Evolutionary conservation across 257 asterid species (phyloP).

Genomic region (Petunia secreta): DNA sequence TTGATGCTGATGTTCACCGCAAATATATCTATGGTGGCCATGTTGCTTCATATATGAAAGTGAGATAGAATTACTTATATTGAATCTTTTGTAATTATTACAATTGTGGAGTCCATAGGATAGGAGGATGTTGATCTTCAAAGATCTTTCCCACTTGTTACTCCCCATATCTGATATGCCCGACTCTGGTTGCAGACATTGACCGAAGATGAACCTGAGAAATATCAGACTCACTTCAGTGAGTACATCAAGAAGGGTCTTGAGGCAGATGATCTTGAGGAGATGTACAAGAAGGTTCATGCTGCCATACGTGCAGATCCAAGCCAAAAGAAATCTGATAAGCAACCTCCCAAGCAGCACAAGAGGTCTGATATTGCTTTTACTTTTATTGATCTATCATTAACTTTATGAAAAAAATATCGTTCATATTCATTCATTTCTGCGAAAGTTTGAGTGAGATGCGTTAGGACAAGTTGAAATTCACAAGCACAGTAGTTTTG

Average conservation of each 20-base stretch:
- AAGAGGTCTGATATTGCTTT: slow-evolving; percentile 51
- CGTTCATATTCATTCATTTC: not conserved
- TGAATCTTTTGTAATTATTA: not conserved
- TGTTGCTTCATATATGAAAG: slow-evolving; percentile 65
- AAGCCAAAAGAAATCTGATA: slow-evolving; percentile 54
- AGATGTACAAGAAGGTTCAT: slow-evolving; percentile 70
- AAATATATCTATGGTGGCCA: slow-evolving; percentile 81
- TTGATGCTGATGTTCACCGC: slow-evolving; percentile 69
- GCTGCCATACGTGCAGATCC: slow-evolving; percentile 82
- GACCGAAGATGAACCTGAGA: slow-evolving; percentile 81
- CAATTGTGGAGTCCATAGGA: not conserved
- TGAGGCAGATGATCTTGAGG: slow-evolving; percentile 60
- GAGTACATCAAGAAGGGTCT: slow-evolving; percentile 55
- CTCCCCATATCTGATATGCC: not conserved
- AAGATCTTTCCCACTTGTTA: not conserved
- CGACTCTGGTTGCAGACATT: slow-evolving; percentile 39
- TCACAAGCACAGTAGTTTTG: not conserved
- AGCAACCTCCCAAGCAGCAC: slow-evolving; percentile 64
- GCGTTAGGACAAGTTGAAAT: not conserved
- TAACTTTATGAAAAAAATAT: not conserved
- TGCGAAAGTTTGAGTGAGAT: not conserved
- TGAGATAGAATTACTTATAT: slow-evolving; percentile 22
- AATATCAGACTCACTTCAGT: slow-evolving; percentile 69
- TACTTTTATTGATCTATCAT: not conserved
- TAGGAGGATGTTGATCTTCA: not conserved